Base-by-base conservation (phyloP, 495 filamentous ascomycete species). In the Xylaria telfairii region DNA sequence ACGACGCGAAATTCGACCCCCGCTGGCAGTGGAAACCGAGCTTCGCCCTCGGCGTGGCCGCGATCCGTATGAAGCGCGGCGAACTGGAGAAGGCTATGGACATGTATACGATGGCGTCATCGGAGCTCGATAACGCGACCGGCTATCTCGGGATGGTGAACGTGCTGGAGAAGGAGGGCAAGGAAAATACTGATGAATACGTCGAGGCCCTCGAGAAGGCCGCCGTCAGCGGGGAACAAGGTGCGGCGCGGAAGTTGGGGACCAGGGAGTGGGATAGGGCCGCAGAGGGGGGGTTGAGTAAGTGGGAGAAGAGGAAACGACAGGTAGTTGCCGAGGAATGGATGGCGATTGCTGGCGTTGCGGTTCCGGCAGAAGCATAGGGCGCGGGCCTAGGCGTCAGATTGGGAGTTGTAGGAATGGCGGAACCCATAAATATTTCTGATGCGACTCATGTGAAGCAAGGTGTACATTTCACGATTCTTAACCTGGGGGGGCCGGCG, bases 21-120 rank as follows among this genome's bases (percentile, higher is more conserved):
- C 67, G 47, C 62, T 84, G 81, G 82, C 69, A 72, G 39, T 78
- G 75, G 74, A 78, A 80, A 57, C 49, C 46, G 2, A 51, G 61
- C 63, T 83, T 78, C 71, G 65, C 76, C 15, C 67, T 72, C 28
- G 71, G 54, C 42, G 72, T 73, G 0, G 78, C 75, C 46, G 32
- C 15, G 24, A 74, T 82, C 60, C 67, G 75, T 19, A 9, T 71
- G 15, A 41, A 67, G 41, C 70, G 53, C n/a, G 68, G 67, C 46
- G 34, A 69, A 9, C 32, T 17, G 7, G 70, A 72, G 3, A 68
- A 65, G 9, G 83, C 82, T 7, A 9, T 24, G 5, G 74, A 46
- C 15, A 24, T 75, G 6, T 76, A 81, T 59, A 15, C 47, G 26
- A 54, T 73, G 10, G 76, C 71, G 2, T 74, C 73, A 3, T 19